A percentile compares a stretch with the other conserved stretches of the same genome.
Conservation (phyloP, 1,139 yeast genomes). For the Saccharomycopsis crataegensis region DNA sequence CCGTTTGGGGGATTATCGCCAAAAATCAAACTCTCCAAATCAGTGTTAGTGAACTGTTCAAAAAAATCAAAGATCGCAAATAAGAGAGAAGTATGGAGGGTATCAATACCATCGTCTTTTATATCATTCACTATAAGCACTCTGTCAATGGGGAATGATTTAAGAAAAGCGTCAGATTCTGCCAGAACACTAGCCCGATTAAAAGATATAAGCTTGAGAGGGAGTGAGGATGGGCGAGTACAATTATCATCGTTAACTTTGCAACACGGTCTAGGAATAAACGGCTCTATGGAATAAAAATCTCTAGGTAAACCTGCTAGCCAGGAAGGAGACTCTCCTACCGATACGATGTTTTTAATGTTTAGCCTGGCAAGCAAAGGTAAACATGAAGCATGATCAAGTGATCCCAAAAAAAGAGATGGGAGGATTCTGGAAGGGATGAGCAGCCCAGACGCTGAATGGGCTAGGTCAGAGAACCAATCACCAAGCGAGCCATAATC, state of each 20-base stretch:
- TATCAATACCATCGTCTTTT: slow-evolving; percentile 47
- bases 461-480: neutral
- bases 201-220: no score
- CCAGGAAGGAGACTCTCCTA: slow-evolving; percentile 54
- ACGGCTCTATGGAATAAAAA: slow-evolving; percentile 19
- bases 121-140: slow-evolving; percentile 34
- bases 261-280: neutral
- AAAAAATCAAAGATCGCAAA: slow-evolving; percentile 37
- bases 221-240: no score
- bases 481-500: slow-evolving; percentile 1
- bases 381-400: slow-evolving; percentile 72
- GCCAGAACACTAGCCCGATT: neutral
- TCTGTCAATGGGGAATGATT: slow-evolving; percentile 31
- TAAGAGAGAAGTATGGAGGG: slow-evolving; percentile 34
- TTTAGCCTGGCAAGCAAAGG: slow-evolving; percentile 58
- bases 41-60: slow-evolving; percentile 31
- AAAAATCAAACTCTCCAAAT: neutral
- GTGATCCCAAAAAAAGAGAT: slow-evolving; percentile 79
- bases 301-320: slow-evolving; percentile 20
- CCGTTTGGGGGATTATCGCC: no score
- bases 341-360: slow-evolving; percentile 71
- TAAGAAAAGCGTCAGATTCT: slow-evolving; percentile 21
- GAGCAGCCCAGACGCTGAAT: slow-evolving; percentile 23
- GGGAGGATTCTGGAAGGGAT: slow-evolving; percentile 55
- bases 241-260: no score